Percentiles rank a stretch among this genome's conserved stretches.
Evolutionary conservation across 2,329 filamentous ascomycete species (phyloP).

Genomic region (Macrophomina tecta): DNA sequence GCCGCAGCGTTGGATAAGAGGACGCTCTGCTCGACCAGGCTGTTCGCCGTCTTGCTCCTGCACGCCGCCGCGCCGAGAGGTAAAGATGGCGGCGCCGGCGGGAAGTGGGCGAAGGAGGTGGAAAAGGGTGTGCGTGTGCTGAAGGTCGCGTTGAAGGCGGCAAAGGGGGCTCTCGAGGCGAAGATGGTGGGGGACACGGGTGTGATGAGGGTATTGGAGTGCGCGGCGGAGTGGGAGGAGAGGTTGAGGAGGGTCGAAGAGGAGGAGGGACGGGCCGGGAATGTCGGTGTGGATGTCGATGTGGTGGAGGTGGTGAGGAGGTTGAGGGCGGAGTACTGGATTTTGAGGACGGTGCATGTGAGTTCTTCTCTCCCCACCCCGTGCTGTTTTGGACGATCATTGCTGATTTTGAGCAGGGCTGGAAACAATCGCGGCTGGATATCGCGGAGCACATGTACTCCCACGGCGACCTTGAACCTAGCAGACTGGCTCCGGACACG

Average conservation of each 20-base stretch:
- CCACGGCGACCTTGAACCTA: conserved; percentile 61
- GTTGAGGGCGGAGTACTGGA: conserved; percentile 67
- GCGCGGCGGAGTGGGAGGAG: conserved; percentile 61
- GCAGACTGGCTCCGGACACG: conserved; percentile 37
- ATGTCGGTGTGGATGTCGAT: conserved; percentile 32
- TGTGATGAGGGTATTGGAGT: conserved; percentile 67
- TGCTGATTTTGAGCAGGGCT: conserved; percentile 62
- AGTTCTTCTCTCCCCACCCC: conserved; percentile 32
- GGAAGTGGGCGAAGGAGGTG: background rate
- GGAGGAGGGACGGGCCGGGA: background rate
- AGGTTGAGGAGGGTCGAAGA: conserved; percentile 32
- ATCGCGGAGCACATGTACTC: conserved; percentile 79
- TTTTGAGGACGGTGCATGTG: conserved; percentile 71
- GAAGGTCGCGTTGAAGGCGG: conserved; percentile 71
- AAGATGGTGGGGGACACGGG: conserved; percentile 62
- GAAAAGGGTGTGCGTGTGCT: conserved; percentile 60
- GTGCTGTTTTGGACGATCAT: no score
- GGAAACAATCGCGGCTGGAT: conserved; percentile 74
- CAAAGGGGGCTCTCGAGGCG: conserved; percentile 66
- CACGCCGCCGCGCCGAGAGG: conserved; percentile 43
- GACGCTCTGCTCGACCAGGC: conserved; percentile 31
- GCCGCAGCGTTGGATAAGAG: background rate
- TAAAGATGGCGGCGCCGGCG: background rate
- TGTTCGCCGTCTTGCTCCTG: conserved; percentile 72
- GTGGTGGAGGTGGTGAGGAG: conserved; percentile 40